A percentile compares a stretch with the other conserved stretches of the same genome.
Evolutionary conservation across 192 early-diverging fungal species (phyloP).

Genomic region (Podila epigama): DNA sequence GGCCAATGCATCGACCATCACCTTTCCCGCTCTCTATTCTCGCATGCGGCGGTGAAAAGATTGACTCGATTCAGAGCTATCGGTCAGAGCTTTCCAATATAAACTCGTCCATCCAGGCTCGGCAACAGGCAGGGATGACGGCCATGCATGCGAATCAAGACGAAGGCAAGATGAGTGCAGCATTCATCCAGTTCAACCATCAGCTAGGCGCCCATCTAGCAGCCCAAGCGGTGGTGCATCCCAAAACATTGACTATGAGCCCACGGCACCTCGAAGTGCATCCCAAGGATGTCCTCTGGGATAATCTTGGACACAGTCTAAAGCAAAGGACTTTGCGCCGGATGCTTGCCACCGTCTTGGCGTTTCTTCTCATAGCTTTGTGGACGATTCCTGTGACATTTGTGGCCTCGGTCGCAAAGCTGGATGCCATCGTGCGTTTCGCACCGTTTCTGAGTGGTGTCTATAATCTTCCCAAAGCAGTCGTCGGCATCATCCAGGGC

Average conservation of each 20-base stretch:
- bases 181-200: conserved; percentile 80
- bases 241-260: conserved; percentile 65
- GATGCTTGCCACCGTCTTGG: conserved; percentile 61
- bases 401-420: conserved; percentile 61
- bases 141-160: conserved; percentile 21
- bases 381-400: conserved; percentile 79
- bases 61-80: conserved; percentile 62
- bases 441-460: conserved; percentile 60
- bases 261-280: conserved; percentile 68
- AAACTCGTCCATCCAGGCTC: conserved; percentile 51
- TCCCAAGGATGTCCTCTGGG: conserved; percentile 80
- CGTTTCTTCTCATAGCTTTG: conserved; percentile 61
- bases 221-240: conserved; percentile 65
- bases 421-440: conserved; percentile 57
- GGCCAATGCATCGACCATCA: conserved; percentile 62
- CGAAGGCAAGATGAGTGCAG: conserved; percentile 57
- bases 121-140: conserved; percentile 28
- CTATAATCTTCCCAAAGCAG: conserved; percentile 48
- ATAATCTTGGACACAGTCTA: conserved; percentile 63
- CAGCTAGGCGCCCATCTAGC: conserved; percentile 81
- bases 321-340: conserved; percentile 61
- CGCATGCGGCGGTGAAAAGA: conserved; percentile 58
- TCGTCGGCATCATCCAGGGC: conserved; percentile 73
- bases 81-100: conserved; percentile 45
- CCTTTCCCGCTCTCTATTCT: conserved; percentile 42